phyloP scores from a whole-genome alignment of 495 filamentous ascomycete species.

The Penicillium cataractarum region DNA sequence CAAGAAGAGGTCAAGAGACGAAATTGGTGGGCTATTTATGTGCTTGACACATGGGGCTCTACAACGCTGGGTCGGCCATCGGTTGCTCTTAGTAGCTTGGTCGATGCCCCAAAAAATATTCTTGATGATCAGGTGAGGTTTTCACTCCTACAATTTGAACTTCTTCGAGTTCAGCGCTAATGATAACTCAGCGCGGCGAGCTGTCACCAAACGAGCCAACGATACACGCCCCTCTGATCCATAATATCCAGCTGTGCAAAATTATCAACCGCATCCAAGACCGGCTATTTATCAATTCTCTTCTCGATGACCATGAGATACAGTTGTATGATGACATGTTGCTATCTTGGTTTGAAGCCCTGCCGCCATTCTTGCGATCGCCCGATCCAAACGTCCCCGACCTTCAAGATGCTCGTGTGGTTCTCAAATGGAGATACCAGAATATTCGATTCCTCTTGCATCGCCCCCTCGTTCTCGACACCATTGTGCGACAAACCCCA shows the following conservation, averaged over 20 bases:
- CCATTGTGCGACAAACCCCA: conserved; percentile 56
- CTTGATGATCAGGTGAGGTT: conserved; percentile 18
- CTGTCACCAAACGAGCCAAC: conserved; percentile 25
- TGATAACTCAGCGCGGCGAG: conserved; percentile 15
- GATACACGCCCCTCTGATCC: conserved; percentile 24
- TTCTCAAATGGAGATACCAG: conserved; percentile 75
- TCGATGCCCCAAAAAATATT: conserved; percentile 21
- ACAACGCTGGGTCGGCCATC: conserved; percentile 61
- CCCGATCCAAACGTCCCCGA: conserved; percentile 62
- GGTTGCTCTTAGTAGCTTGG: conserved; percentile 17
- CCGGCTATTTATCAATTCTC: conserved; percentile 61
- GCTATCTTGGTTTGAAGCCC: conserved; percentile 60
- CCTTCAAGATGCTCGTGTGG: conserved; percentile 63
- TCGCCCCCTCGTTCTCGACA: conserved; percentile 63
- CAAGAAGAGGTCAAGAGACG: conserved; percentile 62
- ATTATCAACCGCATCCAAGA: conserved; percentile 70
- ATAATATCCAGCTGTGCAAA: conserved; percentile 73
- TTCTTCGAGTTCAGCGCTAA: neutral
- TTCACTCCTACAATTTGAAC: neutral
- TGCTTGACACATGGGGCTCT: conserved; percentile 69
- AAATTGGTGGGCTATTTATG: conserved; percentile 73
- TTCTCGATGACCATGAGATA: conserved; percentile 59
- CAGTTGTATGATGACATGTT: conserved; percentile 61
- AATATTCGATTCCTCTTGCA: conserved; percentile 71
- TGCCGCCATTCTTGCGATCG: conserved; percentile 60